Evolutionary conservation across 2,329 filamentous ascomycete genomes (phyloP), one percentile per base, ranked within the genome.

Genomic region (Aspergillus sp.): DNA sequence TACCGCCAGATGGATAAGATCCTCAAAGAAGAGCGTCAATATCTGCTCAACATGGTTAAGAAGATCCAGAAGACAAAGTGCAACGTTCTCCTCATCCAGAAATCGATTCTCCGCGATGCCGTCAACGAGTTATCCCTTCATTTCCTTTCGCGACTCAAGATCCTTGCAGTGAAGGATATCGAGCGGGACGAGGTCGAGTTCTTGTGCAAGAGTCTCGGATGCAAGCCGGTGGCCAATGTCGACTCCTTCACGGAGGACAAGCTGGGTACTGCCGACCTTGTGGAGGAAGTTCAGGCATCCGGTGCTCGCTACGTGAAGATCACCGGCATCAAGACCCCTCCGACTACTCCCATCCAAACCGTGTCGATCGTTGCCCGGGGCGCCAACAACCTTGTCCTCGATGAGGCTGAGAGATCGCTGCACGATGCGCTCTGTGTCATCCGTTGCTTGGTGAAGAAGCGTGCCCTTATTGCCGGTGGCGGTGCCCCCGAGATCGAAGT

Each of bases 1-100:
- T 98, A 98, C 74, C 78, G 91, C 56, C 91, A 98, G 63, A 98
- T 98, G 91, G 91, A 98, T 72, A 98, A 96, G 75, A 98, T 98
- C 47, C 76, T 98, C 50, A 98, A 98, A 69, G 91, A 98, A 68
- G 91, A 98, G 71, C 85, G 91, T 48, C 84, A 91, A 49, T 98
- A 98, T 66, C 77, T 98, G 44, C 75, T 98, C 37, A 96, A 96
- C 71, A 84, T 98, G 78, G 88, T 93, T 58, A 96, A 98, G 77
- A 98, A 96, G 75, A 98, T 98, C 65, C 95, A 96, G 70, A 98
- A 96, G 74, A 88, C 91, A 48, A 98, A 96, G 72, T 98, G 91
- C 69, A 98, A 98, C 53, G 91, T 98, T 26, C 78, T 96, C 27
- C 72, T 98, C 47, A 96, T 98, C 49, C 91, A 98, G 58, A 98